Conservation (phyloP, 2,329 filamentous ascomycete genomes). For the Davidsoniella eucalypti region DNA sequence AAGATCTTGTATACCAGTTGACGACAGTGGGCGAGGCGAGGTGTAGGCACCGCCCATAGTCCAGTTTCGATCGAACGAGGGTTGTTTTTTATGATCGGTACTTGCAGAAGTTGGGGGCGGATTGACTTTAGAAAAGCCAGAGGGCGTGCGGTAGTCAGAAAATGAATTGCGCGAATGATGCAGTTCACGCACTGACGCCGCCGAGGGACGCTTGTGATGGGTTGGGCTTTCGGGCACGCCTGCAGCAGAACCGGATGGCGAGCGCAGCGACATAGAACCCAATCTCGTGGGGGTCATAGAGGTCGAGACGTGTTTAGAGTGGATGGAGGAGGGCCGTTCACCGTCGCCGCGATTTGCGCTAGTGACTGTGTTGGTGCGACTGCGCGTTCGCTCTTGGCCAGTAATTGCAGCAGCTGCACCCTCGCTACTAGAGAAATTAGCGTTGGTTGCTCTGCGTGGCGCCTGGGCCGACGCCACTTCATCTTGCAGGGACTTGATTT, state of each 20-base stretch:
- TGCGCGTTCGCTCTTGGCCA: slow-evolving; percentile 39
- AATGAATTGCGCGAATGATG: slow-evolving; percentile 49
- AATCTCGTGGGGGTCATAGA: slow-evolving; percentile 32
- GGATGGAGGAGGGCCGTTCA: slow-evolving; percentile 29
- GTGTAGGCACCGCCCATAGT: slow-evolving; percentile 37
- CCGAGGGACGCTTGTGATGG: slow-evolving; percentile 47
- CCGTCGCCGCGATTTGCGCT: slow-evolving; percentile 26
- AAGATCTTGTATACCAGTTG: slow-evolving; percentile 32
- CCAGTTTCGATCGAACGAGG: slow-evolving; percentile 56
- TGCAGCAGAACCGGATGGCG: slow-evolving; percentile 7
- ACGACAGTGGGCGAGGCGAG: slow-evolving; percentile 30
- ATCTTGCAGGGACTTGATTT: slow-evolving; percentile 80
- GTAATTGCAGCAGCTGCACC: slow-evolving; percentile 25
- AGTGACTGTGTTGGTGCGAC: slow-evolving; percentile 41
- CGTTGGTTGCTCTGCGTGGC: slow-evolving; percentile 36
- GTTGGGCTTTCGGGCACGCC: slow-evolving; percentile 28
- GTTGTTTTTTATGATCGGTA: slow-evolving; percentile 41
- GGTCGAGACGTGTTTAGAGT: slow-evolving; percentile 32
- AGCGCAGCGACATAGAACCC: slow-evolving; percentile 16
- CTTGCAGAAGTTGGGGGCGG: slow-evolving; percentile 19
- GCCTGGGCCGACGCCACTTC: slow-evolving; percentile 44
- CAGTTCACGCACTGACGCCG: slow-evolving; percentile 65
- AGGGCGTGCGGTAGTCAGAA: slow-evolving; percentile 35
- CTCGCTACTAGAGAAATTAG: slow-evolving; percentile 30
- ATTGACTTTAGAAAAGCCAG: slow-evolving; percentile 66